Conservation (phyloP, 208 protist species). For the Trichomonas vaginalis region DNA sequence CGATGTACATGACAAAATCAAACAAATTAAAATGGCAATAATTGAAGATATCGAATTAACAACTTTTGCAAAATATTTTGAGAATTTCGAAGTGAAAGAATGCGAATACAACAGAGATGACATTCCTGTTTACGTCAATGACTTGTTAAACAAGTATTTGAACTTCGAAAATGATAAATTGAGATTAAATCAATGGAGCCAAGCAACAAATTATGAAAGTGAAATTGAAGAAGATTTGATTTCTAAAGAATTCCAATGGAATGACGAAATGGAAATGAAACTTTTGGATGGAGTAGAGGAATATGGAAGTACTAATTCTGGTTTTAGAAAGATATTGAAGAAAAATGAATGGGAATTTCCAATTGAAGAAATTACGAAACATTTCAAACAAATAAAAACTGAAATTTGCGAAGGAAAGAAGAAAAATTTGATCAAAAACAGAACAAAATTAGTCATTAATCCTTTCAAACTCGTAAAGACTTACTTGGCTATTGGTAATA, state of each 20-base stretch:
- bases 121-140: not conserved
- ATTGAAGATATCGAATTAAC: not conserved
- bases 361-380: not conserved
- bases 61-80: not conserved
- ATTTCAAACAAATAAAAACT: not conserved
- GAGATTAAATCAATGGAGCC: not conserved
- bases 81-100: not conserved
- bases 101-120: not conserved
- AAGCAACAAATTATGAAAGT: not conserved
- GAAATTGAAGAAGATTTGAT: not conserved
- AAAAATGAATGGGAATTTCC: not conserved
- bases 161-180: not conserved
- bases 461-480: not conserved
- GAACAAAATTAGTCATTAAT: not conserved
- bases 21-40: not conserved
- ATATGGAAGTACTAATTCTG: not conserved
- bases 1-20: not conserved
- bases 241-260: not conserved
- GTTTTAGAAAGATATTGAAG: not conserved
- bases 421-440: not conserved
- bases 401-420: not conserved
- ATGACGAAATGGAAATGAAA: not conserved
- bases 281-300: not conserved
- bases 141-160: not conserved
- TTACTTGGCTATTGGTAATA: not conserved